Evolutionary conservation across 306 rosid species (phyloP).

Genomic region (Ormosia emarginata): DNA sequence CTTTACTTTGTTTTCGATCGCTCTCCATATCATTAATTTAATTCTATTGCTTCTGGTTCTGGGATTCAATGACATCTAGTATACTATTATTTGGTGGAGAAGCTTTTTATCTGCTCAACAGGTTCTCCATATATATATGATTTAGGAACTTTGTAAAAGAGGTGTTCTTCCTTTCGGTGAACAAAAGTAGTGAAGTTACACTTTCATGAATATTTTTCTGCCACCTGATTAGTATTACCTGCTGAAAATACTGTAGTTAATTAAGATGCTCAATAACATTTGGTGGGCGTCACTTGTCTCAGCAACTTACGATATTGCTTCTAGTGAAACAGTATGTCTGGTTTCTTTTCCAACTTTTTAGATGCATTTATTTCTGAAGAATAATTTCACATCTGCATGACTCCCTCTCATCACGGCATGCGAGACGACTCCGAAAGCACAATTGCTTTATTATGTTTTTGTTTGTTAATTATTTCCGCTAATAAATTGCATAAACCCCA

Average conservation of each 20-base stretch:
- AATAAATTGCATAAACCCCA: neutral
- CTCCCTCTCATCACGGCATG: neutral
- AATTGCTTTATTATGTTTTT: neutral
- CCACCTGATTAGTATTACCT: neutral
- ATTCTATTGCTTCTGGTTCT: slow-evolving; percentile 1
- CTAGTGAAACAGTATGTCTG: neutral
- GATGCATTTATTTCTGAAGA: neutral
- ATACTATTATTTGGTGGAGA: neutral
- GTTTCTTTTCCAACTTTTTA: neutral
- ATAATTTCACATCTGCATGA: neutral
- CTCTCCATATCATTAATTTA: neutral
- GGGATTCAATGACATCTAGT: neutral
- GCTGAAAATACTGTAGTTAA: neutral
- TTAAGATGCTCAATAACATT: neutral
- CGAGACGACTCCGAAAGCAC: neutral
- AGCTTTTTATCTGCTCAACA: slow-evolving; percentile 13
- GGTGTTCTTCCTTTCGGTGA: neutral
- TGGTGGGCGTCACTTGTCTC: neutral
- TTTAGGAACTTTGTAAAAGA: slow-evolving; percentile 2
- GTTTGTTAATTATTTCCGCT: neutral
- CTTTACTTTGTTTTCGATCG: neutral
- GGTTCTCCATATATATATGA: neutral
- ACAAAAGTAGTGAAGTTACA: slow-evolving; percentile 15
- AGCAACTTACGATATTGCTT: neutral
- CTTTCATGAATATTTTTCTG: neutral